Evolutionary conservation across 768 basidiomycete genomes (phyloP).

Genomic region (Hericium rajendrae): DNA sequence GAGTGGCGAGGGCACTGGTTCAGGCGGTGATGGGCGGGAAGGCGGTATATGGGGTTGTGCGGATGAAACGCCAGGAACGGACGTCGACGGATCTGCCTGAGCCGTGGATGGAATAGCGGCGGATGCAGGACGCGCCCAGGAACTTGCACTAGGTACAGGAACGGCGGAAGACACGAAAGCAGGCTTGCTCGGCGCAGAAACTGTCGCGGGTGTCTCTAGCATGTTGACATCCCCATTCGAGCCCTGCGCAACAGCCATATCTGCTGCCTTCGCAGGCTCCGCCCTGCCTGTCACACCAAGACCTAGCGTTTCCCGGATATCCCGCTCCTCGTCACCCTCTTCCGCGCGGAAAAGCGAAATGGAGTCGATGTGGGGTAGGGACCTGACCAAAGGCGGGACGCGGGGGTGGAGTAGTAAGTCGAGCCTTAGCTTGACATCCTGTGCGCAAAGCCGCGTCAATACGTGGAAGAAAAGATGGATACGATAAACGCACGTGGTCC

Average conservation of each 20-base stretch:
- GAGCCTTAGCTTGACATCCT: slow-evolving; percentile 26
- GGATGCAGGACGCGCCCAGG: background rate
- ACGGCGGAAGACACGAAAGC: no score
- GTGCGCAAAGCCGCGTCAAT: slow-evolving; percentile 7
- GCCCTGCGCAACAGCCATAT: background rate
- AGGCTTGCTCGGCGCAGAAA: background rate
- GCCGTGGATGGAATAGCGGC: background rate
- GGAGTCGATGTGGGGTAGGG: slow-evolving; percentile 52
- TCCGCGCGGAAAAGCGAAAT: slow-evolving; percentile 54
- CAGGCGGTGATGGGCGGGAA: background rate
- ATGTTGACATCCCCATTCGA: background rate
- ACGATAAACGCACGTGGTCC: background rate
- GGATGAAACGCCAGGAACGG: background rate
- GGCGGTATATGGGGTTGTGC: background rate
- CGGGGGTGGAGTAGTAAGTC: slow-evolving; percentile 73
- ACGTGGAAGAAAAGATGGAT: background rate
- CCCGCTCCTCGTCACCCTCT: slow-evolving; percentile 54
- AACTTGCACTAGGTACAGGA: background rate
- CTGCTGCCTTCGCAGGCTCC: background rate
- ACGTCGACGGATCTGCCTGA: no score
- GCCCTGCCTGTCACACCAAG: slow-evolving; percentile 18
- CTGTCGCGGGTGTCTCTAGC: background rate
- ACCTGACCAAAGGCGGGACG: slow-evolving; percentile 63
- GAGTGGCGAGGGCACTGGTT: background rate
- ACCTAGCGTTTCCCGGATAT: slow-evolving; percentile 32